Conservation (phyloP, 2,329 filamentous ascomycete species). For the Clonostachys sp. region DNA sequence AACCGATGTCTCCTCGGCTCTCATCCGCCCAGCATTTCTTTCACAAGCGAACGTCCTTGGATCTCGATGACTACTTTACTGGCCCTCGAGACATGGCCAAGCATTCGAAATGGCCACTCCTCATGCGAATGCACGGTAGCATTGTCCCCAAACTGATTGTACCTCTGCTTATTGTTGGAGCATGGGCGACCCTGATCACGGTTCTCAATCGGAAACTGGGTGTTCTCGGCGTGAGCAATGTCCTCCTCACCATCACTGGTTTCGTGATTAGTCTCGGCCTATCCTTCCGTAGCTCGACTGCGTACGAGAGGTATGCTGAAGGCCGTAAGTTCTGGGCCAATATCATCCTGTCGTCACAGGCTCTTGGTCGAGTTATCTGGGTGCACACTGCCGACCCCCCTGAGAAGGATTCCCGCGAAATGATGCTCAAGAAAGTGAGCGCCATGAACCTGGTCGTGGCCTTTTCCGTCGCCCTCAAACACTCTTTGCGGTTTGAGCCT, state of each 20-base stretch:
- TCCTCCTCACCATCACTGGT: conserved; percentile 70
- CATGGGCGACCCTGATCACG: conserved; percentile 65
- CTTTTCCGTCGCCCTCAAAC: conserved; percentile 74
- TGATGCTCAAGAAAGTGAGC: conserved; percentile 66
- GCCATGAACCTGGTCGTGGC: conserved; percentile 75
- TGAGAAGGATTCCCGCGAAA: conserved; percentile 50
- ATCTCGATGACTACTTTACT: conserved; percentile 58
- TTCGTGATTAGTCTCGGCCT: conserved; percentile 78
- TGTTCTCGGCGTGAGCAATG: conserved; percentile 23
- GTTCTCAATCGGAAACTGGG: conserved; percentile 42
- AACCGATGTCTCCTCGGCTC: conserved; percentile 12
- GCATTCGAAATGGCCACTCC: conserved; percentile 74
- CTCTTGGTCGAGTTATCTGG: conserved; percentile 78
- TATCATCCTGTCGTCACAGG: conserved; percentile 56
- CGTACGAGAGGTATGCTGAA: conserved; percentile 69
- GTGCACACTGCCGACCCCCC: conserved; percentile 63
- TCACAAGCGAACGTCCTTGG: conserved; percentile 28
- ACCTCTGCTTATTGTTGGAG: conserved; percentile 56
- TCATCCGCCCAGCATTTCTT: conserved; percentile 19
- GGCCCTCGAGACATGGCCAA: conserved; percentile 66
- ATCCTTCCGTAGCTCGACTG: conserved; percentile 72
- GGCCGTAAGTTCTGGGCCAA: conserved; percentile 60
- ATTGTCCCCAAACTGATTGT: conserved; percentile 71
- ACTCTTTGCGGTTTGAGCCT: conserved; percentile 79
- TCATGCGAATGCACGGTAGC: conserved; percentile 72